These are phyloP conservation scores for Diplodia intermedia DNA, from an alignment of 2,329 filamentous ascomycete species.

Conservation along the genomic window DNA sequence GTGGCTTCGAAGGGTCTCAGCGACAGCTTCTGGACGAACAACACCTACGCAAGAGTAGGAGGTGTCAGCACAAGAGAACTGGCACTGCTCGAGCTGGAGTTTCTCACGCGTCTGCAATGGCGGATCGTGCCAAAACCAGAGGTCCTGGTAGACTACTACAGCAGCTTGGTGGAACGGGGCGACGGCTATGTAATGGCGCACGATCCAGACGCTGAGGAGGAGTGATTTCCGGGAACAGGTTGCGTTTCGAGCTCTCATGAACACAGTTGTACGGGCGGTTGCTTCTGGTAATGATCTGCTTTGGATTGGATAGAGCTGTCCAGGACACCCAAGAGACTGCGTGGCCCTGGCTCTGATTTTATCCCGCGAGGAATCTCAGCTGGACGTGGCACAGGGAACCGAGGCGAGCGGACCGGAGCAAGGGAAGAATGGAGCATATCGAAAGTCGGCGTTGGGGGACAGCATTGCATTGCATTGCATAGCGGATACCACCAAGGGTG, in stretches of 20 bases:
- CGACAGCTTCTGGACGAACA: slow-evolving; percentile 98
- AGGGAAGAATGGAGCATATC: slow-evolving; percentile 30
- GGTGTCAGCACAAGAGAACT: slow-evolving; percentile 90
- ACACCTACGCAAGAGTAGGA: slow-evolving; percentile 91
- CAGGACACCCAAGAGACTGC: not conserved
- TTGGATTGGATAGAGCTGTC: slow-evolving; percentile 19
- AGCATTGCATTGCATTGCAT: slow-evolving; percentile 33
- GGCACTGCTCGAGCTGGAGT: slow-evolving; percentile 90
- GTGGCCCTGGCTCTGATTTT: not conserved
- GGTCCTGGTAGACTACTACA: slow-evolving; percentile 91
- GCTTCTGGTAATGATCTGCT: not conserved
- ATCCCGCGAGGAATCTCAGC: not conserved
- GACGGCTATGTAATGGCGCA: slow-evolving; percentile 62
- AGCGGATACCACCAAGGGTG: slow-evolving; percentile 31
- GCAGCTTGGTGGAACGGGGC: slow-evolving; percentile 76
- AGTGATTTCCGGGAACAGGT: not conserved
- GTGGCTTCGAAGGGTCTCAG: slow-evolving; percentile 96
- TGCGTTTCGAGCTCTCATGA: not conserved
- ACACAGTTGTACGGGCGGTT: not conserved
- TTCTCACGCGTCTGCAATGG: slow-evolving; percentile 92
- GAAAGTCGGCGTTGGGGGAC: slow-evolving; percentile 28
- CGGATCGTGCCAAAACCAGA: slow-evolving; percentile 96
- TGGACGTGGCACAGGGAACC: not conserved
- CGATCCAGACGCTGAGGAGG: not conserved
- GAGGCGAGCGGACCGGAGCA: not conserved